Conservation (phyloP, 345 rosid species). For the Camelina sativa region DNA sequence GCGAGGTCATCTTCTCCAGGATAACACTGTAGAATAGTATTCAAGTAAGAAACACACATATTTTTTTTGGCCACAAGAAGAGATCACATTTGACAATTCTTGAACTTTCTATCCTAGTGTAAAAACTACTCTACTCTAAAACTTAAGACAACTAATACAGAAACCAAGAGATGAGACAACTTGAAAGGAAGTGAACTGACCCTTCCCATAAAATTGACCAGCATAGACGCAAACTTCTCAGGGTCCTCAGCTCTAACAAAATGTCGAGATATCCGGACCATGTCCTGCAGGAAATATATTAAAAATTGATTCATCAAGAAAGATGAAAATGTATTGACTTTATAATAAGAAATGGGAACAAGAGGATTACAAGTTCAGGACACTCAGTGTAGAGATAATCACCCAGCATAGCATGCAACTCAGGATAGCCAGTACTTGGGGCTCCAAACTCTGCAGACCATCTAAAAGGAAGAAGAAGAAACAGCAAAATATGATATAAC, state of each 20-base stretch:
- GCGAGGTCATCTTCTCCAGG: slow-evolving; percentile 99
- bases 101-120: background rate
- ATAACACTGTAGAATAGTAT: slow-evolving; percentile 75
- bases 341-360: slow-evolving; percentile 4
- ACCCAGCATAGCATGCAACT: slow-evolving; percentile 82
- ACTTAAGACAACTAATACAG: background rate
- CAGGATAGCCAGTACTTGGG: slow-evolving; percentile 67
- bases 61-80: slow-evolving; percentile 14
- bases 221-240: slow-evolving; percentile 70
- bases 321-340: background rate
- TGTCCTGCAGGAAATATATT: slow-evolving; percentile 65
- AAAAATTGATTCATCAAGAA: slow-evolving; percentile 8
- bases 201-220: slow-evolving; percentile 87
- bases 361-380: slow-evolving; percentile 76
- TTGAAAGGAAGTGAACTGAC: slow-evolving; percentile 48
- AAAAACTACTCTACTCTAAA: background rate
- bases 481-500: background rate
- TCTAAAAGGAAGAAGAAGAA: slow-evolving; percentile 51
- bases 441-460: slow-evolving; percentile 93
- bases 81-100: slow-evolving; percentile 14
- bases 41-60: slow-evolving; percentile 8
- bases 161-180: background rate
- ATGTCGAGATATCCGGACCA: slow-evolving; percentile 80
- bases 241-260: slow-evolving; percentile 83
- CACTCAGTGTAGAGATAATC: slow-evolving; percentile 88